Evolutionary conservation across 2,329 filamentous ascomycete species (phyloP), one percentile per base, ranked within the genome.

Genomic region (Conoideocrella luteorostrata): DNA sequence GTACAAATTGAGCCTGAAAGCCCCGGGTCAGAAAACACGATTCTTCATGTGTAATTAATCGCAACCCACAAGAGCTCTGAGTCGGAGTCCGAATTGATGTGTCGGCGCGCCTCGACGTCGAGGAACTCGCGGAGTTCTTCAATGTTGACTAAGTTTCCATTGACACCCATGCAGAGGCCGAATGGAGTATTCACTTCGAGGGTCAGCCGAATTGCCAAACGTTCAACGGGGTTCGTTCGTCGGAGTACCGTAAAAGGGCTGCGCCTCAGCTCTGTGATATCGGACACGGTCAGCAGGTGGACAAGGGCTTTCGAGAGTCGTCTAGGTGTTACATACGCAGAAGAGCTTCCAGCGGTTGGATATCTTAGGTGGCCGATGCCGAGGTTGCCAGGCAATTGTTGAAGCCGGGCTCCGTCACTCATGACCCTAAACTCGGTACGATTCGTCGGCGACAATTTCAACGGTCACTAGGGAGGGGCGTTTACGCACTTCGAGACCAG

Each of bases 221-320:
- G n/a, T n/a, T n/a, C n/a, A n/a, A n/a, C n/a, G n/a, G n/a, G n/a
- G n/a, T n/a, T n/a, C n/a, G n/a, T n/a, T n/a, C n/a, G n/a, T n/a
- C n/a, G n/a, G n/a, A n/a, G n/a, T n/a, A n/a, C n/a, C n/a, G 60
- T 93, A 95, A 65, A 96, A 95, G 1, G 90, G 90, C 65, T 95
- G 89, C 10, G 88, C 87, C 66, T 95, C 88, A 7, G 88, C 82
- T 57, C 88, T 91, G 46, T 46, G 47, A 13, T 43, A 21, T 26
- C 18, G 33, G 15, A 22, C 3, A 26, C 20, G 21, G 29, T 26
- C 33, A 46, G 28, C 10, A 11, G 21, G 20, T 7, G 11, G 10
- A 17, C 24, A 30, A 9, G 12, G 15, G 33, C 17, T 38, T 22
- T 20, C 15, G 28, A 12, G 4, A 4, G n/a, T 6, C 2, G 23